Conservation (phyloP, 768 basidiomycete genomes). For the Hypholoma fasciculare region DNA sequence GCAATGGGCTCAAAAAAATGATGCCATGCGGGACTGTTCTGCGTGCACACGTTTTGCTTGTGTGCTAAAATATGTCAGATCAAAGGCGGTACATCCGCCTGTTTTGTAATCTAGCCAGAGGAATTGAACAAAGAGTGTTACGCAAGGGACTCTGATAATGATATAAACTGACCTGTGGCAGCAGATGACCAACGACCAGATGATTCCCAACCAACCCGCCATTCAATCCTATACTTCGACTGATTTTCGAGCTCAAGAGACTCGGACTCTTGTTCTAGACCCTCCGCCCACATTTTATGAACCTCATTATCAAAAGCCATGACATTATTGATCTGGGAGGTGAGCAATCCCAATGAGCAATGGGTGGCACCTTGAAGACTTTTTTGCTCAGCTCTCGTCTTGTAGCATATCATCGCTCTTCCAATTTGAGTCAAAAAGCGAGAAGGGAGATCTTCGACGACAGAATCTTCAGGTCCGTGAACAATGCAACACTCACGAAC, state of each 20-base stretch:
- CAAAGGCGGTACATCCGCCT: too few species aligned
- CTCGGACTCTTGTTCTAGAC: background rate
- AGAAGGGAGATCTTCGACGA: slow-evolving; percentile 1
- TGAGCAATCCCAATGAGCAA: background rate
- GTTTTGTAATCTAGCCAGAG: too few species aligned
- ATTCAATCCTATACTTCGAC: background rate
- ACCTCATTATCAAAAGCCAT: background rate
- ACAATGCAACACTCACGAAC: background rate
- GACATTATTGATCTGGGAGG: background rate
- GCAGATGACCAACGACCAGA: too few species aligned
- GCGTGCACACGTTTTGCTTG: too few species aligned
- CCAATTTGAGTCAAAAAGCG: slow-evolving; percentile 7
- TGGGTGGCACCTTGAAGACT: background rate
- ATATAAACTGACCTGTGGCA: too few species aligned
- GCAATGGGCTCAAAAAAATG: too few species aligned
- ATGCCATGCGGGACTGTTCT: too few species aligned
- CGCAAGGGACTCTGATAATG: too few species aligned
- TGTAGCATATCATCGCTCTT: slow-evolving; percentile 1
- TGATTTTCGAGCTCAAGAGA: background rate
- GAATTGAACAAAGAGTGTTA: too few species aligned
- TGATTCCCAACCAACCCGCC: background rate
- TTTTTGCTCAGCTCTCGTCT: slow-evolving; percentile 1
- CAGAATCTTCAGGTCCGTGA: background rate
- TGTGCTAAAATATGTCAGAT: too few species aligned
- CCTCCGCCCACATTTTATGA: background rate